These are phyloP conservation scores for Capsicum baccatum DNA, from an alignment of 257 asterid genomes.

Conservation along the genomic window DNA sequence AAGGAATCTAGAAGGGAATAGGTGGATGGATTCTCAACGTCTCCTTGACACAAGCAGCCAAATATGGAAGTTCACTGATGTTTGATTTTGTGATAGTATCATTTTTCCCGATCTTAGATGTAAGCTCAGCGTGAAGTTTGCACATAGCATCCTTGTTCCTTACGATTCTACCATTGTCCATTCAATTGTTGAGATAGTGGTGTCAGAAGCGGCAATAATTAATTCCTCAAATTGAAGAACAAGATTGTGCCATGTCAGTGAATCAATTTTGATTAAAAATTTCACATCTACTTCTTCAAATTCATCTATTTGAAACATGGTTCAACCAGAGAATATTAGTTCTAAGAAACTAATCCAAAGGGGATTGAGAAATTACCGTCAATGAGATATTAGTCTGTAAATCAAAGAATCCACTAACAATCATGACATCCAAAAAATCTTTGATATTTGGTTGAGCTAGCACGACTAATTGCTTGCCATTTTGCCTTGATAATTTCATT, in stretches of 20 bases:
- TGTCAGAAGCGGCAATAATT: conserved; percentile 51
- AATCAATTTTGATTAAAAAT: neutral
- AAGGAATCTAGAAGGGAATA: conserved; percentile 49
- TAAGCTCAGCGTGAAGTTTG: conserved; percentile 37
- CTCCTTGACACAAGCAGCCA: conserved; percentile 51
- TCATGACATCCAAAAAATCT: conserved; percentile 43
- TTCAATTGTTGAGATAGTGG: conserved; percentile 48
- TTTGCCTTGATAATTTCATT: conserved; percentile 41
- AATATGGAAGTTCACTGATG: conserved; percentile 37
- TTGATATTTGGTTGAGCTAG: neutral
- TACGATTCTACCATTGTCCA: conserved; percentile 45
- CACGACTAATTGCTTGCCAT: conserved; percentile 13
- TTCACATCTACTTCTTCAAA: neutral
- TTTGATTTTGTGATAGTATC: conserved; percentile 24
- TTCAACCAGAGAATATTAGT: neutral
- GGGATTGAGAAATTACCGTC: conserved; percentile 26
- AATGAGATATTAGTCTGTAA: conserved; percentile 47
- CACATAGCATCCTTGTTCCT: conserved; percentile 33
- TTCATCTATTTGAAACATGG: neutral
- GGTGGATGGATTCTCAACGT: conserved; percentile 60
- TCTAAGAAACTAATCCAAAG: neutral
- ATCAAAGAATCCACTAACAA: conserved; percentile 40
- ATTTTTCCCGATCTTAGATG: conserved; percentile 1
- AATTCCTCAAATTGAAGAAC: conserved; percentile 33
- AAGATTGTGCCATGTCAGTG: neutral